Conservation (phyloP, 371 early-diverging fungal genomes). For the Zychaea mexicana region DNA sequence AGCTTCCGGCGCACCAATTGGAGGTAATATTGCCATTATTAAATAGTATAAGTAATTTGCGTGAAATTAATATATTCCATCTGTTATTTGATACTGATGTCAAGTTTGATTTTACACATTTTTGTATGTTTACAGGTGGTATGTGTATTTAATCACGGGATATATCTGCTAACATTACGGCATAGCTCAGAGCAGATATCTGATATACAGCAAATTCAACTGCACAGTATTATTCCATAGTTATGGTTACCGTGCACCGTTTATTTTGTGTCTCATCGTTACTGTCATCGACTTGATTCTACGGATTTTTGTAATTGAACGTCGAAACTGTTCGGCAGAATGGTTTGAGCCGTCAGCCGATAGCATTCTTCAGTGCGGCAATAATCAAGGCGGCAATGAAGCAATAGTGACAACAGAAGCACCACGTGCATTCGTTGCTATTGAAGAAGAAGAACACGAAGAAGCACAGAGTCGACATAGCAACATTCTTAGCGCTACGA, state of each 20-base stretch:
- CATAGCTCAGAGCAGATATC: too few relatives aligned
- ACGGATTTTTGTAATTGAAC: slow-evolving; percentile 45
- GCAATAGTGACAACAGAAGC: not conserved
- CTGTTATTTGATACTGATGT: too few relatives aligned
- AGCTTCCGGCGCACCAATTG: slow-evolving; percentile 42
- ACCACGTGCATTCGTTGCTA: too few relatives aligned
- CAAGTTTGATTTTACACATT: not conserved
- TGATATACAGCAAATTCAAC: too few relatives aligned
- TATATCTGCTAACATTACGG: not conserved
- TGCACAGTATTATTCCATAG: slow-evolving; percentile 45
- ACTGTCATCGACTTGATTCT: slow-evolving; percentile 48
- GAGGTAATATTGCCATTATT: slow-evolving; percentile 2
- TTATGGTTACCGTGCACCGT: slow-evolving; percentile 61
- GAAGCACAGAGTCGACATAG: too few relatives aligned
- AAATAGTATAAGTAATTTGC: not conserved
- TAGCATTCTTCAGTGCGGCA: too few relatives aligned
- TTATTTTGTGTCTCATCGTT: slow-evolving; percentile 62
- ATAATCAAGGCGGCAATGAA: not conserved
- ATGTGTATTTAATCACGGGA: not conserved
- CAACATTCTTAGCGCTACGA: too few relatives aligned
- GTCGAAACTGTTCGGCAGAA: slow-evolving; percentile 20
- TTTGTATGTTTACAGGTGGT: not conserved
- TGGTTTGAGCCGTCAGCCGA: slow-evolving; percentile 15
- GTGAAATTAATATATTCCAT: not conserved
- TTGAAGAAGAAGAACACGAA: too few relatives aligned